These are phyloP conservation scores for Phytophthora palmivora DNA, from an alignment of 352 stramenopile genomes.

Conservation along the genomic window DNA sequence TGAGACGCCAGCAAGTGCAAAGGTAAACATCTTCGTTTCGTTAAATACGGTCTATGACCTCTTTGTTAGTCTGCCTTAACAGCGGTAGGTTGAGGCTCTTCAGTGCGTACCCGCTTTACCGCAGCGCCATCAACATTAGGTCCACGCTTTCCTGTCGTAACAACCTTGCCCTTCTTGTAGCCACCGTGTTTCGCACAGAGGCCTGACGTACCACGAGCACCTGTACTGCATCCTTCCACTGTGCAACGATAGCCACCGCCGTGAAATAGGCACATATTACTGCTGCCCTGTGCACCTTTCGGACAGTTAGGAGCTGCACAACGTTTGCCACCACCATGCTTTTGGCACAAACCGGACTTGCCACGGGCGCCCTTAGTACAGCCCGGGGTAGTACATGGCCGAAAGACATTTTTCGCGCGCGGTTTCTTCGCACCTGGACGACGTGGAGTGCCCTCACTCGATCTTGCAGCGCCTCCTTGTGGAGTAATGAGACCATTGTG, in stretches of 20 bases:
- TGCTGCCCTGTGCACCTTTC: constrained; percentile 87
- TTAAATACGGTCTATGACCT: constrained; percentile 44
- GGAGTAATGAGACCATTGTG: constrained; percentile 35
- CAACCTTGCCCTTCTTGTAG: constrained; percentile 66
- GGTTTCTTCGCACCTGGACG: constrained; percentile 63
- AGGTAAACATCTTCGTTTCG: background rate
- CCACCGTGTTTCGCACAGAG: constrained; percentile 85
- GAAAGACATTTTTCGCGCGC: constrained; percentile 78
- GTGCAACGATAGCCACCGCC: constrained; percentile 88
- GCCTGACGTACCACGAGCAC: constrained; percentile 74
- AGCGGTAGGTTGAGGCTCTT: constrained; percentile 12
- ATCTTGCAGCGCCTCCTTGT: constrained; percentile 14
- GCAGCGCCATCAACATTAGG: constrained; percentile 7
- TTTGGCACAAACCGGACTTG: constrained; percentile 85
- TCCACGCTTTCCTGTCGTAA: constrained; percentile 22
- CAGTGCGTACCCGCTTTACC: constrained; percentile 27
- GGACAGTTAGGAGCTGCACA: constrained; percentile 65
- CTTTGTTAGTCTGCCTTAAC: constrained; percentile 37
- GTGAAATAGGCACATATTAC: constrained; percentile 81
- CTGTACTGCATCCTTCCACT: constrained; percentile 73
- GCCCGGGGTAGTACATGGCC: constrained; percentile 58
- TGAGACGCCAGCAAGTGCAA: background rate
- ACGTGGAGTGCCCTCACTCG: constrained; percentile 8
- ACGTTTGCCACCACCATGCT: constrained; percentile 86
- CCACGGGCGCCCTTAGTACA: constrained; percentile 84